These are phyloP conservation scores for Obelidium mucronatum DNA, from an alignment of 192 early-diverging fungal genomes.

Conservation along the genomic window DNA sequence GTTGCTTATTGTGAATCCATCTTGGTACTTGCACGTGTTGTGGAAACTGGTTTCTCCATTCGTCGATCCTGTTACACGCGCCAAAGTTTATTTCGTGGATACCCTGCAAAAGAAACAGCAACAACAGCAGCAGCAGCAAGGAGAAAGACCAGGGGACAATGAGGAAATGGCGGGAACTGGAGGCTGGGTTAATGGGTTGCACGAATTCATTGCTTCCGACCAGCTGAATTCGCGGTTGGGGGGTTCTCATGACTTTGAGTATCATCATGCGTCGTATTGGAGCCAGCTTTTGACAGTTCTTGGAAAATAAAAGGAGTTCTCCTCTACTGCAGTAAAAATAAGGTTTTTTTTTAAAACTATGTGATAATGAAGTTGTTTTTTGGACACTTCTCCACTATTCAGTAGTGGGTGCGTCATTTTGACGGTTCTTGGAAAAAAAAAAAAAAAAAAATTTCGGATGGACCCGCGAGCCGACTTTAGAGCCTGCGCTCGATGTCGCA, in stretches of 20 bases:
- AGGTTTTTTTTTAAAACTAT: too few relatives aligned
- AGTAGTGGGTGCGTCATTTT: too few relatives aligned
- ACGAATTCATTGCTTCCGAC: not conserved
- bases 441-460: too few relatives aligned
- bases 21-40: constrained; percentile 84
- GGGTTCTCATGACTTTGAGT: constrained; percentile 15
- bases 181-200: constrained; percentile 12
- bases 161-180: constrained; percentile 25
- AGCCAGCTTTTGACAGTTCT: not conserved
- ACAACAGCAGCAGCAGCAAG: constrained; percentile 52
- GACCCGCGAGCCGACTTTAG: too few relatives aligned
- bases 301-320: too few relatives aligned
- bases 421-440: too few relatives aligned
- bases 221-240: constrained; percentile 14
- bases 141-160: not conserved
- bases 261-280: constrained; percentile 25
- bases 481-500: too few relatives aligned
- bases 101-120: too few relatives aligned
- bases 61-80: constrained; percentile 87
- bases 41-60: constrained; percentile 81
- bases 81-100: constrained; percentile 66
- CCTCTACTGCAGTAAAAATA: too few relatives aligned
- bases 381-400: too few relatives aligned
- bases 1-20: constrained; percentile 69
- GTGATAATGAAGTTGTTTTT: too few relatives aligned